Evolutionary conservation across 2,329 filamentous ascomycete species (phyloP).

Genomic region (Fusarium buxicola): DNA sequence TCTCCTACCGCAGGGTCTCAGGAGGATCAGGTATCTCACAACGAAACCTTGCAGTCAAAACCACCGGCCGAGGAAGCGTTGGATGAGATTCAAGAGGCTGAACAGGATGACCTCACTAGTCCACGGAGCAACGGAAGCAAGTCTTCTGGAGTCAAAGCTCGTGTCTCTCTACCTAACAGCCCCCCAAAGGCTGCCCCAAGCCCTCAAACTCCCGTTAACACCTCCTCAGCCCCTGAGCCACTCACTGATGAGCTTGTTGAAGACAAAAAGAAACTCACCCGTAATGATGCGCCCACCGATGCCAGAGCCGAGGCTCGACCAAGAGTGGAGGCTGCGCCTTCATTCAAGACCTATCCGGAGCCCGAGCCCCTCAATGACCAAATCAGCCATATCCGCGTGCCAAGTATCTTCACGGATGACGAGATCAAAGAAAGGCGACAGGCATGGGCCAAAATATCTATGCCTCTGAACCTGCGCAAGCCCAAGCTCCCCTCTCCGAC

Average conservation of each 20-base stretch:
- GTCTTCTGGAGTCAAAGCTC: conserved; percentile 23
- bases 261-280: neutral
- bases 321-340: neutral
- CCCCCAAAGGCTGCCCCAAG: conserved; percentile 11
- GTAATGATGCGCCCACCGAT: neutral
- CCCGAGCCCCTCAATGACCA: neutral
- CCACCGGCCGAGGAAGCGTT: conserved; percentile 46
- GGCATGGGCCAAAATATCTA: conserved; percentile 51
- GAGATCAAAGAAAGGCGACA: conserved; percentile 48
- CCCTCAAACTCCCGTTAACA: neutral
- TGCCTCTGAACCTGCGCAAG: conserved; percentile 47
- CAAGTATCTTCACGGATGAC: conserved; percentile 46
- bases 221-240: neutral
- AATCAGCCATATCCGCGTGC: conserved; percentile 17
- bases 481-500: conserved; percentile 16
- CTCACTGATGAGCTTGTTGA: neutral
- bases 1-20: neutral
- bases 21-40: neutral
- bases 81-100: conserved; percentile 11
- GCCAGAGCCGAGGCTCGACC: neutral
- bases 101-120: neutral
- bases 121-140: conserved; percentile 21
- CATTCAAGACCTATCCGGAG: neutral
- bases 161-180: conserved; percentile 39
- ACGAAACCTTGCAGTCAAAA: conserved; percentile 45